A percentile compares a stretch with the other conserved stretches of the same genome.
phyloP scores from a whole-genome alignment of 306 rosid genomes.

The Macrotyloma uniflorum region DNA sequence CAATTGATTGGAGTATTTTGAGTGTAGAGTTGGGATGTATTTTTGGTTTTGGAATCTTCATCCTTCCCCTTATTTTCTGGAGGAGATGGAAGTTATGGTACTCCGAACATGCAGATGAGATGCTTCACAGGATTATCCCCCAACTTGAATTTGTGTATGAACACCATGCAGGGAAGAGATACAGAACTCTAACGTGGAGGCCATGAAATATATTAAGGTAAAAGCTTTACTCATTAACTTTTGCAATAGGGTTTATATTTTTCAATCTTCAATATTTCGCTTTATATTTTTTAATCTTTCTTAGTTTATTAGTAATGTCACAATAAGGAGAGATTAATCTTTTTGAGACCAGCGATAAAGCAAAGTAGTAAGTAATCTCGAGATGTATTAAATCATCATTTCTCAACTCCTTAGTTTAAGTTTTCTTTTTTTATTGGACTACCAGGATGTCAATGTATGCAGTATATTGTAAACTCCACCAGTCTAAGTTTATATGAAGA shows the following conservation, averaged over 20 bases:
- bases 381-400: too few species aligned
- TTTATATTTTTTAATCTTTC: too few species aligned
- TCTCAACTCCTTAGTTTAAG: too few species aligned
- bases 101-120: not conserved
- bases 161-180: not conserved
- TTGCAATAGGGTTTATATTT: not conserved
- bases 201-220: too few species aligned
- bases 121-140: not conserved
- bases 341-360: not conserved
- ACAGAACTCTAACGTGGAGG: not conserved
- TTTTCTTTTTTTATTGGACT: too few species aligned
- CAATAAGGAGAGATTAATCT: too few species aligned
- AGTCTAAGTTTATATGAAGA: too few species aligned
- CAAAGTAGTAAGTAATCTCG: too few species aligned
- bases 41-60: slow-evolving; percentile 35
- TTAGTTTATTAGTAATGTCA: too few species aligned
- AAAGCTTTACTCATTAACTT: not conserved
- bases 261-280: too few species aligned
- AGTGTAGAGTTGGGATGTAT: slow-evolving; percentile 41
- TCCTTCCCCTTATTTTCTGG: slow-evolving; percentile 28
- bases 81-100: slow-evolving; percentile 41
- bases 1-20: slow-evolving; percentile 35
- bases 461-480: too few species aligned
- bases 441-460: too few species aligned
- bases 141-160: not conserved